Base-by-base conservation (phyloP, 2,329 filamentous ascomycete species). In the Colletotrichum tabaci region DNA sequence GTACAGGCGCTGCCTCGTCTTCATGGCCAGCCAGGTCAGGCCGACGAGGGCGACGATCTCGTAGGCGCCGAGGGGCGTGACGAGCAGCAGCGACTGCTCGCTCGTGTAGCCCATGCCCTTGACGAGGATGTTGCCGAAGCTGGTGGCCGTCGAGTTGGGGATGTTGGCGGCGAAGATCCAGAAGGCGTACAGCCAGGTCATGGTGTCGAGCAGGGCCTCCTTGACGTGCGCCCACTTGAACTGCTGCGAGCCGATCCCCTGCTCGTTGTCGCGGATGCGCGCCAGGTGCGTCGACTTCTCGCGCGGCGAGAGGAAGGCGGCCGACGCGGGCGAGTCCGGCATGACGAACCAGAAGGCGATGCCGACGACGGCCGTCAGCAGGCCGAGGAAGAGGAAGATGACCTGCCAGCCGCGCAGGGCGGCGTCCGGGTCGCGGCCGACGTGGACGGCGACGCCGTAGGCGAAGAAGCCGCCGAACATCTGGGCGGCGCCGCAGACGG, bases 171-270 rank as follows among this genome's bases (percentile, higher is more conserved):
- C 72, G 5, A 80, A 64, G 23, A 76, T 74, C 46, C 77, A 74
- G 21, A 76, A 57, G 12, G 79, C 71, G 26, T 80, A 71, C 9
- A 77, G 63, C 77, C 77, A 79, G 1, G 74, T 71, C 63, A 79
- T 79, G 12, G 67, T 40, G 35, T 80, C 78, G 10, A 74, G 56
- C 7, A 79, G 50, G 0, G 74, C 77, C 61, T 80, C 80, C 60
- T 78, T 78, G 49, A 91, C 81, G 76, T 93, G 91, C 65, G 91
- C 88, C 76, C 84, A 78, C 76, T 92, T 92, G 80, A 89, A 92
- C 74, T 92, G 88, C 80, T 91, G 91, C 75, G 92, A 92, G 4
- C 90, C 90, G 23, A 93, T 90, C 4, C 91, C 91, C 77, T 92
- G 90, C 72, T 91, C 87, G 73, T 93, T 93, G 42, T 86, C 80